Base-by-base conservation (phyloP, 2,329 filamentous ascomycete genomes). In the Cordyceps javanica region DNA sequence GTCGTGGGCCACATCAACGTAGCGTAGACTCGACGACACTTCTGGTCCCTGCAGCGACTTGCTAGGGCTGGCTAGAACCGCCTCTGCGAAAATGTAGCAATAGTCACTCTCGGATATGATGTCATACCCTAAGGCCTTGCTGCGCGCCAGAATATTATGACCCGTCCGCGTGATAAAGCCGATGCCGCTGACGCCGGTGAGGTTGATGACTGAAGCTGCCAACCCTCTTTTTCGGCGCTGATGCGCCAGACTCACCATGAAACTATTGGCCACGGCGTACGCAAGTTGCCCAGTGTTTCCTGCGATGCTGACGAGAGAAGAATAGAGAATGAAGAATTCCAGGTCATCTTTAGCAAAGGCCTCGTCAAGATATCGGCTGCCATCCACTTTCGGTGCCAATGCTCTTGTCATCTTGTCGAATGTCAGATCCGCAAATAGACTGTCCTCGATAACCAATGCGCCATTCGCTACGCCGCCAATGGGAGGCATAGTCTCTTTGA, bases 161-260 rank as follows among this genome's bases (percentile, higher is more conserved):
- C 41, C 48, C 41, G 63, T 62, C 6, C 62, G 63, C 9, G 62
- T 60, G n/a, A 75, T 66, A 57, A 74, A 76, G 0, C 77, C 78
- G 0, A 72, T 60, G 16, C 51, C 51, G 1, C 69, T 46, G 1
- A 79, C 62, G 6, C 62, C 52, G n/a, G 36, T 42, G 16, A 53
- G 36, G 14, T 53, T 42, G 26, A 53, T 42, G 3, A 68, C 66
- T 1, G 72, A 73, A 0, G 62, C 76, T 3, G 70, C 67, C 0
- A 76, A 59, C 0, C 76, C 76, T 2, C 72, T 68, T 1, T 61
- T 61, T 0, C 72, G 60, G 6, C 78, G 65, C n/a, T 74, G 66
- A 0, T 61, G 49, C 0, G 70, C 72, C 0, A 82, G 62, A 1
- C 62, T 61, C 8, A 62, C 62, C 7, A 72, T 64, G 57, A 69